Conservation (phyloP, 768 basidiomycete genomes). For the Termitomyces sp. region DNA sequence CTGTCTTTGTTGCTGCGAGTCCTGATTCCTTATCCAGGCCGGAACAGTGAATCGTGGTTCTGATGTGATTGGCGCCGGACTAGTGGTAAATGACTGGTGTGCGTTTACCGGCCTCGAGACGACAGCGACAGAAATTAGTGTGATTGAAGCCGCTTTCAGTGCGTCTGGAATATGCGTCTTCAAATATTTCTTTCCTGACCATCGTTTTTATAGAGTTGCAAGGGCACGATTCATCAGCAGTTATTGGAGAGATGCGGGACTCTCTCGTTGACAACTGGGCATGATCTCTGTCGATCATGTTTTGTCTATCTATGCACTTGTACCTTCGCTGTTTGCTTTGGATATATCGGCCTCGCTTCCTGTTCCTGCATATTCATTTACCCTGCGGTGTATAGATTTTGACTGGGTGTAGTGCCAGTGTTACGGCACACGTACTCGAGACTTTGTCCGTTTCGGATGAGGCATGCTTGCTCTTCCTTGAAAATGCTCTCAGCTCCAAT, state of each 20-base stretch:
- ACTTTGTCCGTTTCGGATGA: not conserved
- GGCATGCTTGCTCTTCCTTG: not conserved
- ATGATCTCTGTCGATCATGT: conserved; percentile 26
- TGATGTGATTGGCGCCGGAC: conserved; percentile 94
- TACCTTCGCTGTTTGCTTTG: not conserved
- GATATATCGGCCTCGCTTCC: not conserved
- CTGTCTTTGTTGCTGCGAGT: not conserved
- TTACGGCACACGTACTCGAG: not conserved
- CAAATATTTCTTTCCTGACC: conserved; percentile 4
- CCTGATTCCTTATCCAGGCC: conserved; percentile 45
- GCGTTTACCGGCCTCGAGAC: conserved; percentile 99
- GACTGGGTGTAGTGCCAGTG: no score
- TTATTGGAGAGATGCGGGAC: conserved; percentile 90
- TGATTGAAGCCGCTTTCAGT: conserved; percentile 98
- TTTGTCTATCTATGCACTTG: not conserved
- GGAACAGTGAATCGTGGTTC: conserved; percentile 98
- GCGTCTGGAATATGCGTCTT: conserved; percentile 27
- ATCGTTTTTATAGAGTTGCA: conserved; percentile 58
- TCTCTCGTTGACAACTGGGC: conserved; percentile 92
- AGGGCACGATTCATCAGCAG: conserved; percentile 75
- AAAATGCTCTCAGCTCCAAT: not conserved
- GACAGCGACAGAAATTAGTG: conserved; percentile 98
- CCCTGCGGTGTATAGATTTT: not conserved
- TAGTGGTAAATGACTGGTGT: conserved; percentile 99
- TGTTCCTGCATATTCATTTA: not conserved